Base-by-base conservation (phyloP, 2,329 filamentous ascomycete genomes). In the Bipolaris zeicola region DNA sequence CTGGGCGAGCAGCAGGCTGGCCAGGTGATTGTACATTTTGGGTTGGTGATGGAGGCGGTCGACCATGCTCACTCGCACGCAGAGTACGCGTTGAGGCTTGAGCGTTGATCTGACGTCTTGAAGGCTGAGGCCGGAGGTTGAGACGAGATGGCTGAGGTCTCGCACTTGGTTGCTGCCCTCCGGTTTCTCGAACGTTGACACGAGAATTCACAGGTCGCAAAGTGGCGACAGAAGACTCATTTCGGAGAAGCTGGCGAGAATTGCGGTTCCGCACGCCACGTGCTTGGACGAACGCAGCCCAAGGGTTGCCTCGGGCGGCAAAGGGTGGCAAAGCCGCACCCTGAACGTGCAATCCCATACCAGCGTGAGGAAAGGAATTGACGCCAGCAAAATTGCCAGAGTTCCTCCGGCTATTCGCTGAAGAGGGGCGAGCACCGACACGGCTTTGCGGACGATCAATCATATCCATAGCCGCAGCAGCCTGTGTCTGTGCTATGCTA, bases 151-250 rank as follows among this genome's bases (percentile, higher is more conserved):
- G 55, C 56, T 77, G 76, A 26, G 72, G 58, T 34, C 76, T 66
- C 46, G 75, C 65, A 8, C 54, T 54, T 58, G 68, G 72, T 11
- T 63, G 62, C 18, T 63, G 67, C 34, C 53, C 60, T n/a, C 56
- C 58, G 16, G 42, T 52, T 44, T 78, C 75, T 44, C 70, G 69
- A 3, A 77, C 61, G 34, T 73, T 76, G 2, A 67, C 70, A 22
- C 72, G 70, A 49, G 74, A 77, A 44, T 58, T 70, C 5, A 64
- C 63, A 24, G 74, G 64, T 38, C 75, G 66, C 18, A 77, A 57
- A 6, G 74, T 78, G 18, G 73, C 75, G 8, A 69, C 75, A 7
- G 76, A 78, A 13, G 75, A 71, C 59, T 77, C 74, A 16, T 77
- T 75, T 50, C 74, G 68, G 8, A 77, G 64, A 20, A 68, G 65